Conservation (phyloP, 164 flowering plant species). For the Magnolia officinalis region DNA sequence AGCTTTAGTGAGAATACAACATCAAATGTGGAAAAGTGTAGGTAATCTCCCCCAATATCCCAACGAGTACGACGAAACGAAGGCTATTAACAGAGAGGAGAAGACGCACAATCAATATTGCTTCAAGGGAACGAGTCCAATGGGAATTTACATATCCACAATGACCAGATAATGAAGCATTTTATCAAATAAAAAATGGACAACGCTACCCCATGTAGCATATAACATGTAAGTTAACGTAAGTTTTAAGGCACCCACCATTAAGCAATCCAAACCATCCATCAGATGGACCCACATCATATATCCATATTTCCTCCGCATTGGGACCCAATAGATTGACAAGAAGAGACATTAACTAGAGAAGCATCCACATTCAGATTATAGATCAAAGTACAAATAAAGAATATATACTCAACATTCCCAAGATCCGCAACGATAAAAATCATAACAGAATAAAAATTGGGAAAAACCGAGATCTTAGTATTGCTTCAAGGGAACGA, state of each 20-base stretch:
- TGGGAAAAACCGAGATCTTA: neutral
- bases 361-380: no score
- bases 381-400: no score
- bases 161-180: conserved; percentile 24
- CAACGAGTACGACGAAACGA: no score
- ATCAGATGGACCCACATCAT: no score
- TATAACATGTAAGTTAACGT: no score
- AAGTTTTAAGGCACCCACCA: neutral
- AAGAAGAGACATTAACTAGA: no score
- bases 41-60: neutral
- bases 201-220: no score
- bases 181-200: no score
- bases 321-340: no score
- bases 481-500: conserved; percentile 28
- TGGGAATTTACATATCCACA: conserved; percentile 5
- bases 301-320: no score
- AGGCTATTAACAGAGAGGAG: neutral
- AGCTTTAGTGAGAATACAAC: neutral
- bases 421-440: neutral
- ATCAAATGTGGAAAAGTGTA: neutral
- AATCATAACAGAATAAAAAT: neutral
- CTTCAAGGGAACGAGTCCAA: conserved; percentile 29
- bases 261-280: no score
- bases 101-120: conserved; percentile 9
- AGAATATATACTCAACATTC: conserved; percentile 6